phyloP scores from a whole-genome alignment of 345 rosid species.

The Citrus sinensis region DNA sequence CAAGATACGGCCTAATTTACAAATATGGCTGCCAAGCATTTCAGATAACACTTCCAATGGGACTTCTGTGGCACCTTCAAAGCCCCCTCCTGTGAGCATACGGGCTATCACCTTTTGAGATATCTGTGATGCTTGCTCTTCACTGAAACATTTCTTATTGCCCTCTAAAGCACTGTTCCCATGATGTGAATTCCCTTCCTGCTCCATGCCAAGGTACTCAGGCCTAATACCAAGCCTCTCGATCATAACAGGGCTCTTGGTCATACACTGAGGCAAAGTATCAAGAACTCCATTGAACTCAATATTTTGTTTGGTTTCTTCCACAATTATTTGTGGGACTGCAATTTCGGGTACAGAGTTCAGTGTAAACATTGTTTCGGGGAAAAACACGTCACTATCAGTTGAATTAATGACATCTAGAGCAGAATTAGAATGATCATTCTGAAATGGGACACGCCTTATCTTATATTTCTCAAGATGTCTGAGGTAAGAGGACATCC shows the following conservation, averaged over 20 bases:
- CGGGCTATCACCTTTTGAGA: slow-evolving; percentile 66
- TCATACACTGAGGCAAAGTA: slow-evolving; percentile 58
- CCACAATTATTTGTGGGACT: slow-evolving; percentile 38
- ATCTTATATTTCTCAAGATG: slow-evolving; percentile 61
- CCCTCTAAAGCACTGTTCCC: slow-evolving; percentile 51
- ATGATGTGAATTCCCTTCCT: slow-evolving; percentile 58
- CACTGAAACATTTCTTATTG: slow-evolving; percentile 47
- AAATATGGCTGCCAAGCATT: slow-evolving; percentile 57
- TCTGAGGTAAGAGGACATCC: slow-evolving; percentile 68
- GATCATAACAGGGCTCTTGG: slow-evolving; percentile 64
- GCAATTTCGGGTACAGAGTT: slow-evolving; percentile 89
- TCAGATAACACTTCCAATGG: slow-evolving; percentile 83
- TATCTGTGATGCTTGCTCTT: slow-evolving; percentile 66
- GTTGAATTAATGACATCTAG: slow-evolving; percentile 38
- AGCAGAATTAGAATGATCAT: slow-evolving; percentile 44
- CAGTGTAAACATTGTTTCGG: slow-evolving; percentile 70
- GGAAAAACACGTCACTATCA: slow-evolving; percentile 67
- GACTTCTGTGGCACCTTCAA: slow-evolving; percentile 78
- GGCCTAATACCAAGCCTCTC: slow-evolving; percentile 90
- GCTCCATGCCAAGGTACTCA: slow-evolving; percentile 58
- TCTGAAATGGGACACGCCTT: slow-evolving; percentile 56
- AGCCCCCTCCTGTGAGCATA: slow-evolving; percentile 55
- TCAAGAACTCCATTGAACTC: slow-evolving; percentile 74
- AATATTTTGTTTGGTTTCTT: slow-evolving; percentile 37
- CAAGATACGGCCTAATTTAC: slow-evolving; percentile 65